phyloP scores from a whole-genome alignment of 2,329 filamentous ascomycete species.

The Talaromyces islandicus region DNA sequence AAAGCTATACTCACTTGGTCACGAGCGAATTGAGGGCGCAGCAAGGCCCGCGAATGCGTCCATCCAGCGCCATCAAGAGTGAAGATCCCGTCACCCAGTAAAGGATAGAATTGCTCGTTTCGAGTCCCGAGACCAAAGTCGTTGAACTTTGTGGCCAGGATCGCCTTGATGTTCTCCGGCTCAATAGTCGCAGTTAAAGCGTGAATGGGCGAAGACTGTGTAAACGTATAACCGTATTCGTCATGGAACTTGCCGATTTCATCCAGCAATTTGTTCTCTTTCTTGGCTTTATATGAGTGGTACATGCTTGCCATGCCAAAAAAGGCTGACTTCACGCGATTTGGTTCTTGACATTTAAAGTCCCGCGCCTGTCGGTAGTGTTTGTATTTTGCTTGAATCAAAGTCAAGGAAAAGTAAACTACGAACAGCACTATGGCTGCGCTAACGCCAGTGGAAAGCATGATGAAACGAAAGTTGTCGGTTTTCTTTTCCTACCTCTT shows the following conservation, averaged over 20 bases:
- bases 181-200: constrained; percentile 8
- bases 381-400: neutral
- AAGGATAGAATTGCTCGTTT: neutral
- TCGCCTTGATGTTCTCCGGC: constrained; percentile 10
- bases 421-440: neutral
- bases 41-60: constrained; percentile 27
- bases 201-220: neutral
- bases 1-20: constrained; percentile 26
- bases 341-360: neutral
- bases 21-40: constrained; percentile 31
- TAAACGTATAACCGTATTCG: constrained; percentile 2
- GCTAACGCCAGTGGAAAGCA: neutral
- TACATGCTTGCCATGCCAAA: neutral
- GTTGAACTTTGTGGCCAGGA: constrained; percentile 9
- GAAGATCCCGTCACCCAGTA: constrained; percentile 37
- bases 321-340: neutral
- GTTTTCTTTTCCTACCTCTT: neutral
- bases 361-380: neutral
- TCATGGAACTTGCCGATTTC: neutral
- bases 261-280: neutral
- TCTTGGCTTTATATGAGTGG: neutral
- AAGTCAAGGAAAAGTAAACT: neutral
- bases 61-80: constrained; percentile 73
- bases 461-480: neutral
- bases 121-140: constrained; percentile 25